phyloP scores from a whole-genome alignment of 352 stramenopile genomes.

The Pythium monospermum region DNA sequence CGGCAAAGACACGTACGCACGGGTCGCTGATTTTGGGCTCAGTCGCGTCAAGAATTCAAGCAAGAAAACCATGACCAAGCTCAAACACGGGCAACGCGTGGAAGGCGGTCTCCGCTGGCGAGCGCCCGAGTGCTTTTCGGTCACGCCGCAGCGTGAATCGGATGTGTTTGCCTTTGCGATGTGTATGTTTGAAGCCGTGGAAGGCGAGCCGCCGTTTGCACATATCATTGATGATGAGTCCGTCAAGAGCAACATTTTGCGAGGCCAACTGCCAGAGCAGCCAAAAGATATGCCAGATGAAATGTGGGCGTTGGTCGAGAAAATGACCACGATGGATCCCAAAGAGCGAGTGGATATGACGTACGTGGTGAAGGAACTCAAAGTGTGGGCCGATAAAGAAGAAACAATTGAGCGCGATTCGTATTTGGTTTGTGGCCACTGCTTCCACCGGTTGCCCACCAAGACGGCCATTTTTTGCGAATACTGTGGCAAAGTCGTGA shows the following conservation, averaged over 20 bases:
- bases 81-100: too few relatives aligned
- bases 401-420: too few relatives aligned
- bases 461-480: too few relatives aligned
- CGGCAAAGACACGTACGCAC: slow-evolving; percentile 15
- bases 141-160: neutral
- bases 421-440: too few relatives aligned
- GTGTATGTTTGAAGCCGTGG: slow-evolving; percentile 1
- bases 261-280: neutral
- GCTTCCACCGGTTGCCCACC: too few relatives aligned
- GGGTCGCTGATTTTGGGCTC: slow-evolving; percentile 30
- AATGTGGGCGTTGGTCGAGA: slow-evolving; percentile 6
- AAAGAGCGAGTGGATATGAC: too few relatives aligned
- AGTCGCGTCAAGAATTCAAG: neutral
- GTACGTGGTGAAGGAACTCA: too few relatives aligned
- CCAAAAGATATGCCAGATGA: neutral
- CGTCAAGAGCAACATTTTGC: neutral
- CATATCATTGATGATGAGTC: neutral
- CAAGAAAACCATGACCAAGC: neutral
- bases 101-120: neutral
- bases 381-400: too few relatives aligned
- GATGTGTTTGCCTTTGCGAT: slow-evolving; percentile 6
- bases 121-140: neutral
- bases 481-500: too few relatives aligned
- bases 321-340: too few relatives aligned
- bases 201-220: slow-evolving; percentile 1